Conservation (phyloP, 2,329 filamentous ascomycete species). For the Blumeria graminis region DNA sequence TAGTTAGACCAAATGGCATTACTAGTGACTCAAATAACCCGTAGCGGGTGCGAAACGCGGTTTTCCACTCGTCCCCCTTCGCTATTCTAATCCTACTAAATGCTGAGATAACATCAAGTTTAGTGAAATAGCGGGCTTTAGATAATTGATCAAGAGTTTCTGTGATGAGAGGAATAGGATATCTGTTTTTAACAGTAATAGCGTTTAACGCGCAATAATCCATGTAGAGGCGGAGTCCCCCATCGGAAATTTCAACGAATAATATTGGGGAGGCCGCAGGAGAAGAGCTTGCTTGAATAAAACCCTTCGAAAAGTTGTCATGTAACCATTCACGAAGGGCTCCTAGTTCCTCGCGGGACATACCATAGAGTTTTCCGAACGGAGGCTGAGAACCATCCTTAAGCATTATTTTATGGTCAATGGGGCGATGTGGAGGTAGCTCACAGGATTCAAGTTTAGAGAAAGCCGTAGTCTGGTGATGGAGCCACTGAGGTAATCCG, state of each 20-base stretch:
- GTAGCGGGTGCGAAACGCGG: conserved; percentile 3
- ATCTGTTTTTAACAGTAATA: not conserved
- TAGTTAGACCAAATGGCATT: not conserved
- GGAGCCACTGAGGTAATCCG: no score
- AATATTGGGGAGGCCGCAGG: no score
- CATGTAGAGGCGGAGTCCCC: not conserved
- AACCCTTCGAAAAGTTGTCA: not conserved
- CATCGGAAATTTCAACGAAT: not conserved
- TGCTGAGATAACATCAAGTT: conserved; percentile 3
- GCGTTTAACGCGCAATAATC: not conserved
- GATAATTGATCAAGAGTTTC: not conserved
- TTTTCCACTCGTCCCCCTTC: conserved; percentile 7
- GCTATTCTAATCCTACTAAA: conserved; percentile 5
- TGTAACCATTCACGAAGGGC: not conserved
- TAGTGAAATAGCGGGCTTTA: not conserved
- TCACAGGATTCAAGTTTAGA: not conserved
- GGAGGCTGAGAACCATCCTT: not conserved
- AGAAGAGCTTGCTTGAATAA: not conserved
- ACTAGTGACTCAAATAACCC: conserved; percentile 1
- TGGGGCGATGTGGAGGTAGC: not conserved
- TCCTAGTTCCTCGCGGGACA: not conserved
- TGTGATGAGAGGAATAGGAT: not conserved
- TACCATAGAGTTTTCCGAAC: not conserved
- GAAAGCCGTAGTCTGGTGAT: not conserved
- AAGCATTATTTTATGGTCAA: not conserved